phyloP scores from a whole-genome alignment of 2,329 filamentous ascomycete genomes.

The Pseudodiploospora longispora region DNA sequence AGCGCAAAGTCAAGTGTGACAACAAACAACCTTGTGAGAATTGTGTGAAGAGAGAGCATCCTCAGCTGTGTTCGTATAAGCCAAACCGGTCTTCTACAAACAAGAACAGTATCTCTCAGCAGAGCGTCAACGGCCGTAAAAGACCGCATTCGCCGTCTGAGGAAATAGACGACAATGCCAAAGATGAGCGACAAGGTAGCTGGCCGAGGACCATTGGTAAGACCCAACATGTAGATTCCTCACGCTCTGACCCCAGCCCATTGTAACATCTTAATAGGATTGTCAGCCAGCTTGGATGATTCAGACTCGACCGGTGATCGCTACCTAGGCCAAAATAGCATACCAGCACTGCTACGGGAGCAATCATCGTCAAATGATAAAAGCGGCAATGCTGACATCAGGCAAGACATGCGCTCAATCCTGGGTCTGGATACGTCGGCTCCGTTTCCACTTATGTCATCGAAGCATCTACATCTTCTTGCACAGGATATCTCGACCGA shows the following conservation, averaged over 20 bases:
- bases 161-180: constrained; percentile 22
- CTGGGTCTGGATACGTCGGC: constrained; percentile 58
- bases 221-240: constrained; percentile 4
- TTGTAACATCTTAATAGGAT: constrained; percentile 12
- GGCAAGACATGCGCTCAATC: constrained; percentile 58
- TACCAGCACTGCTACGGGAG: constrained; percentile 56
- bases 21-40: constrained; percentile 63
- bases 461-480: constrained; percentile 50
- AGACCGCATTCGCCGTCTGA: constrained; percentile 26
- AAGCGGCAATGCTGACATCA: constrained; percentile 47
- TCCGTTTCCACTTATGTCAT: constrained; percentile 60
- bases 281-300: constrained; percentile 39
- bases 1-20: constrained; percentile 62
- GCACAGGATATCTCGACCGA: constrained; percentile 54
- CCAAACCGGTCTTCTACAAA: constrained; percentile 42
- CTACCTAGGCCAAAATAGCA: constrained; percentile 60
- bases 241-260: no score
- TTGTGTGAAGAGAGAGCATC: constrained; percentile 58
- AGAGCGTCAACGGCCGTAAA: constrained; percentile 21
- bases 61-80: constrained; percentile 58
- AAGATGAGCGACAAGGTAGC: constrained; percentile 30
- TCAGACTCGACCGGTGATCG: constrained; percentile 43
- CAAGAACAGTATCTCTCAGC: constrained; percentile 24
- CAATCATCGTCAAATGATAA: constrained; percentile 47
- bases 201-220: constrained; percentile 36